Conservation (phyloP, 192 early-diverging fungal genomes). For the Backusella tarrabulga region DNA sequence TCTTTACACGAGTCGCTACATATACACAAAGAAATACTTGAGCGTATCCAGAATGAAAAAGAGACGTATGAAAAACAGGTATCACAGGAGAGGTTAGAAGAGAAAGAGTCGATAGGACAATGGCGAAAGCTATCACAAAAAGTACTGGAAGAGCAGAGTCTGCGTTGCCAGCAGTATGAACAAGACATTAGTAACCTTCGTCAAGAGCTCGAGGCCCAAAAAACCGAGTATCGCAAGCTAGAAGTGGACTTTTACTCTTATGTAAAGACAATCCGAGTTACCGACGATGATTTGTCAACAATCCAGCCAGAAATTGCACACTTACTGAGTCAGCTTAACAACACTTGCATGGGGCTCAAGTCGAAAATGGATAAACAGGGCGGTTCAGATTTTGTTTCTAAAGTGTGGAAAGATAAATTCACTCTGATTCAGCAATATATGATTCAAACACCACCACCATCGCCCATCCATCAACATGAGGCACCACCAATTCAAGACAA, state of each 20-base stretch:
- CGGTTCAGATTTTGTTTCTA: constrained; percentile 18
- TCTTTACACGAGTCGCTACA: constrained; percentile 21
- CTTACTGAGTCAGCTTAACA: constrained; percentile 26
- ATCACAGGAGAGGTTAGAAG: constrained; percentile 3
- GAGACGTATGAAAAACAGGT: constrained; percentile 7
- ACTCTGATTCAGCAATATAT: neutral
- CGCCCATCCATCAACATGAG: neutral
- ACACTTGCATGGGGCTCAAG: constrained; percentile 25
- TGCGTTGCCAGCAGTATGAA: neutral
- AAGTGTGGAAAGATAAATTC: constrained; percentile 5
- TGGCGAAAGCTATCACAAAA: neutral
- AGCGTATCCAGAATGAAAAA: constrained; percentile 15
- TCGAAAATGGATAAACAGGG: constrained; percentile 8
- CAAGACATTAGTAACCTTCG: neutral
- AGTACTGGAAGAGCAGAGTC: neutral
- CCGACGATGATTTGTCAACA: constrained; percentile 49
- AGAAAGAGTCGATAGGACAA: neutral
- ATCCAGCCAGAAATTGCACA: constrained; percentile 41
- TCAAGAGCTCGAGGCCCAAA: constrained; percentile 12
- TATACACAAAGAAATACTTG: constrained; percentile 23
- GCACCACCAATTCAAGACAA: neutral
- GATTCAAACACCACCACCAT: neutral
- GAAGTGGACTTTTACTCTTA: constrained; percentile 29
- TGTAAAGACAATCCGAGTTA: constrained; percentile 39
- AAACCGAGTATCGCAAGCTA: constrained; percentile 8